A percentile compares a stretch with the other conserved stretches of the same genome.
These are phyloP conservation scores for Diaporthe sp. DNA, from an alignment of 2,329 filamentous ascomycete genomes.

Conservation along the genomic window DNA sequence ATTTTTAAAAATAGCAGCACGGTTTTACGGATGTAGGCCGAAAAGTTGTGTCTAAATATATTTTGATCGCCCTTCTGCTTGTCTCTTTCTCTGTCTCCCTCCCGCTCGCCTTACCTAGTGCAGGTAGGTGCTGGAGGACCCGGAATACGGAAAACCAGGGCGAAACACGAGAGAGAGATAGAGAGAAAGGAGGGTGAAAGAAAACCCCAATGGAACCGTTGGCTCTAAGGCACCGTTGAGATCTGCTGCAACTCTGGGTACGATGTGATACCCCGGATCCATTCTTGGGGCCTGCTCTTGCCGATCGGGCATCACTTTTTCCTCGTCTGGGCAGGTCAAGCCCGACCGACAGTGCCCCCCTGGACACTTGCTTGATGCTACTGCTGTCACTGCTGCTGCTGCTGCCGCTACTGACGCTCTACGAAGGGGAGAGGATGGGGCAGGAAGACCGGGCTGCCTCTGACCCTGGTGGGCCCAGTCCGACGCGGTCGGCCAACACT, in stretches of 20 bases:
- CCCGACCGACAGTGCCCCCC: constrained; percentile 5
- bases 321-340: constrained; percentile 4
- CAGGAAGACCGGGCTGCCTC: constrained; percentile 2
- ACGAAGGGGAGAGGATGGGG: neutral
- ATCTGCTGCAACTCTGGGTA: neutral
- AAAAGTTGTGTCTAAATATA: constrained; percentile 23
- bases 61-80: neutral
- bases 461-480: constrained; percentile 7
- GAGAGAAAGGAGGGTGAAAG: neutral
- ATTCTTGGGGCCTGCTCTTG: neutral
- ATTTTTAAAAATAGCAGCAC: constrained; percentile 29
- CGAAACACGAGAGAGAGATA: too few relatives aligned
- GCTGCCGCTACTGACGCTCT: neutral
- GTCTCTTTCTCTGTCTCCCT: neutral
- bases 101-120: neutral
- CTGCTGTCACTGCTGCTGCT: too few relatives aligned
- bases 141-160: neutral
- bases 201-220: neutral
- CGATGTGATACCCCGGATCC: neutral
- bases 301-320: neutral
- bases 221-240: neutral
- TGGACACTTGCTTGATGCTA: constrained; percentile 7
- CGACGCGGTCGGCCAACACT: neutral
- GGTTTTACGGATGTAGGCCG: constrained; percentile 20
- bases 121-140: neutral